phyloP scores from a whole-genome alignment of 2,329 filamentous ascomycete genomes.

The Cladophialophora chaetospira region DNA sequence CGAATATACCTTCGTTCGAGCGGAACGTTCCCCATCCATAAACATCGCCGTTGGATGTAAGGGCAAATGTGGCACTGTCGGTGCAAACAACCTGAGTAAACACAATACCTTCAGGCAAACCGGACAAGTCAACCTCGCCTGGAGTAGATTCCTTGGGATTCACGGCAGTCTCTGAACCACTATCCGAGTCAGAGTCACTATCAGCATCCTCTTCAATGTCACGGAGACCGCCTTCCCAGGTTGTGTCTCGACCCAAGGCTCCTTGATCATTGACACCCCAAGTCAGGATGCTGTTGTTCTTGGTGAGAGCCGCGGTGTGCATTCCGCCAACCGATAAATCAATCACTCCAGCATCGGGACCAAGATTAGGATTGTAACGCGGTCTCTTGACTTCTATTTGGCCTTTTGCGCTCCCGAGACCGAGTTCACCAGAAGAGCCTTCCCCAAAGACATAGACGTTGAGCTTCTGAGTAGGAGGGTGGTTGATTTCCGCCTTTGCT shows the following conservation, averaged over 20 bases:
- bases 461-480: constrained; percentile 60
- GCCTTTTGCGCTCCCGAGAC: constrained; percentile 67
- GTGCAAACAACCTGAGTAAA: constrained; percentile 70
- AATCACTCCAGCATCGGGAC: constrained; percentile 52
- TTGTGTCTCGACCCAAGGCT: constrained; percentile 73
- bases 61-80: constrained; percentile 73
- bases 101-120: constrained; percentile 63
- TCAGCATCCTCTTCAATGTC: constrained; percentile 39
- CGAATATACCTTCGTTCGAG: constrained; percentile 61
- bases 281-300: constrained; percentile 78
- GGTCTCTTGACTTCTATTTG: constrained; percentile 70
- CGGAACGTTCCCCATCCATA: constrained; percentile 86
- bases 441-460: constrained; percentile 80
- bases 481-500: constrained; percentile 57
- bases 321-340: constrained; percentile 68
- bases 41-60: constrained; percentile 73
- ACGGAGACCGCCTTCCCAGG: constrained; percentile 47
- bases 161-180: constrained; percentile 57
- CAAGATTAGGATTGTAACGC: constrained; percentile 65
- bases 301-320: constrained; percentile 74
- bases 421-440: constrained; percentile 74
- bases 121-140: constrained; percentile 52
- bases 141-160: constrained; percentile 75
- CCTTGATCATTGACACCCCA: constrained; percentile 87
- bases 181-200: constrained; percentile 48